Percentiles rank a stretch among this genome's conserved stretches.
Conservation (phyloP, 2,329 filamentous ascomycete genomes). For the Seiridium cupressi region DNA sequence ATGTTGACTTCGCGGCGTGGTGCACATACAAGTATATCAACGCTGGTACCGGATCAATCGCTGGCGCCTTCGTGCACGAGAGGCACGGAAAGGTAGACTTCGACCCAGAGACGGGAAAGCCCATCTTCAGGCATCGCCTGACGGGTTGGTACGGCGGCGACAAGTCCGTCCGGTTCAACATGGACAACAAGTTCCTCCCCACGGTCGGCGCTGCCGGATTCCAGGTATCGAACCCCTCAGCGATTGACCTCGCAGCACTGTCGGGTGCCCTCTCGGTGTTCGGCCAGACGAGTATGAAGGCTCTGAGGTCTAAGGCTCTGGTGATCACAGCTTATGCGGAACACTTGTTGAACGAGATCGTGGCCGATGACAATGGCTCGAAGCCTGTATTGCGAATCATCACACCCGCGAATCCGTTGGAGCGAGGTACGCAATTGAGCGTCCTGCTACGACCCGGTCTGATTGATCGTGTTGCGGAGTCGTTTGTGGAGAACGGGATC, state of each 20-base stretch:
- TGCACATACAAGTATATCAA: conserved; percentile 96
- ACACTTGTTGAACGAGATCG: conserved; percentile 53
- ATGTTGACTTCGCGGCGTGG: conserved; percentile 89
- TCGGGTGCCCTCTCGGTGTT: conserved; percentile 73
- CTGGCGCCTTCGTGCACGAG: conserved; percentile 78
- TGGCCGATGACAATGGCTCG: conserved; percentile 28
- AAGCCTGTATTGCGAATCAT: conserved; percentile 56
- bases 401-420: conserved; percentile 65
- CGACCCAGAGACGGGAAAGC: conserved; percentile 37
- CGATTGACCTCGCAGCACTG: conserved; percentile 74
- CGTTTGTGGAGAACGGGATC: conserved; percentile 66
- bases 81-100: conserved; percentile 59
- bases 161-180: conserved; percentile 73
- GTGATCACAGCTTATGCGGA: conserved; percentile 76
- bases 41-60: conserved; percentile 78
- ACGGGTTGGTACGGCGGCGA: conserved; percentile 87
- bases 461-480: conserved; percentile 64
- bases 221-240: conserved; percentile 82
- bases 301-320: conserved; percentile 69
- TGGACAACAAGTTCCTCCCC: conserved; percentile 79
- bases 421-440: conserved; percentile 78
- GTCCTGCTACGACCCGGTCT: conserved; percentile 66
- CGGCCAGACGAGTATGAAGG: conserved; percentile 65
- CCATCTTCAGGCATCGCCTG: conserved; percentile 63
- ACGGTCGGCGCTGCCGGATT: conserved; percentile 77